Base-by-base conservation (phyloP, 441 rosid genomes). In the Syzygium syzygioides region DNA sequence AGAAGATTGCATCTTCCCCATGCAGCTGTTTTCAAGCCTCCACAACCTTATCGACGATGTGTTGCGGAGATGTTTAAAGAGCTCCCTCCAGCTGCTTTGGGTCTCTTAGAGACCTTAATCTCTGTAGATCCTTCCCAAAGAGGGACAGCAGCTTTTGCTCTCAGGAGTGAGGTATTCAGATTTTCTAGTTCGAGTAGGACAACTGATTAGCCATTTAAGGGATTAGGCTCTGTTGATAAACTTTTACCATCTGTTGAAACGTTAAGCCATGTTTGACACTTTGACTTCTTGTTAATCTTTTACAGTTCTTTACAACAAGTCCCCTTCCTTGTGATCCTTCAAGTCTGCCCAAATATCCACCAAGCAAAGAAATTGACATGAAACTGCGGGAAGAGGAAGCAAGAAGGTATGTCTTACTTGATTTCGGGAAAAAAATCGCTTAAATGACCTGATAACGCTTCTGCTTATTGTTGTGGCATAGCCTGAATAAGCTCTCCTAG, bases 291-390 rank as follows among this genome's bases (percentile, higher is more conserved):
- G 52, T 87, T 84, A n/a, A 55, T 55, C 85, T 55, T 85, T 25
- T 13, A 64, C 94, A 97, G 99, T 95, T 91, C 91, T 96, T 96
- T 88, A 90, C 93, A 64, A 91, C 96, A 80, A 92, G 93, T 64
- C 99, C 98, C 19, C 91, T 92, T 91, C 95, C 97, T 84, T 96
- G 99, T 59, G 98, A 97, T 90, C 97, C 98, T 87, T 94, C 97
- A 87, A 86, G 90, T 91, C 91, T 96, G 91, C 99, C 98, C 54
- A 96, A 95, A 88, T 97, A 96, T 93, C 97, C 99, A 92, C 98
- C 98, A n/a, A 96, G 97, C 91, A 97, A 96, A 92, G 99, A 96
- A 93, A 94, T 97, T 86, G 97, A 97, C 91, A 97, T 96, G 64
- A 95, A 95, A 92, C 30, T 92, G 90, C 94, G 95, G 55, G 98